Conservation (phyloP, 352 stramenopile species). For the Pythium myriotylum region DNA sequence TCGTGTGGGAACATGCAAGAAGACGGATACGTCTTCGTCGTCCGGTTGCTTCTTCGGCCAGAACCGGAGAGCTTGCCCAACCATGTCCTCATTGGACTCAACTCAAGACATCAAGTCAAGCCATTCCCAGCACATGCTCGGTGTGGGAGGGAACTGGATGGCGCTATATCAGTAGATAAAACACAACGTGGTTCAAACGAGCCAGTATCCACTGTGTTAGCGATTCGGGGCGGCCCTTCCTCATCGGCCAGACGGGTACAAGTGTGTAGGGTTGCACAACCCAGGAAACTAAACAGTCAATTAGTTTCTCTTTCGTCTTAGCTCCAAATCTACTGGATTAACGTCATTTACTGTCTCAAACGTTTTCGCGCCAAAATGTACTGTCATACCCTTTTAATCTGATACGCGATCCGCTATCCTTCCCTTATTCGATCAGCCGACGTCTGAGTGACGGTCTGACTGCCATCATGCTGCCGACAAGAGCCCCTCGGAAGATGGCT, state of each 20-base stretch:
- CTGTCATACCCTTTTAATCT: not conserved
- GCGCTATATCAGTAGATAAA: constrained; percentile 7
- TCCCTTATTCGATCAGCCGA: not conserved
- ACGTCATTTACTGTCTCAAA: not conserved
- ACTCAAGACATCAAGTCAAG: not conserved
- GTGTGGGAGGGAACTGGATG: no score
- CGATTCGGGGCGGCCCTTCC: not conserved
- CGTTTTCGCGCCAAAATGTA: not conserved
- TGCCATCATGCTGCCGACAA: not conserved
- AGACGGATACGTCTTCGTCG: not conserved
- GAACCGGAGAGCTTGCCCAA: not conserved
- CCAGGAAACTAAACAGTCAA: not conserved
- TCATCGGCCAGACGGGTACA: not conserved
- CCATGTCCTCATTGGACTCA: not conserved
- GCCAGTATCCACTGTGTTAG: not conserved
- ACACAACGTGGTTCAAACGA: not conserved
- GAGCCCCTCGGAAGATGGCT: not conserved
- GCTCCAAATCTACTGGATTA: not conserved
- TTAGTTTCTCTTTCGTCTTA: not conserved
- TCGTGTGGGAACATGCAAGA: not conserved
- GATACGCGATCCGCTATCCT: not conserved
- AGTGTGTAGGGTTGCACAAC: constrained; percentile 1
- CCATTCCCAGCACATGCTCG: not conserved
- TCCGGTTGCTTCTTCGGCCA: not conserved
- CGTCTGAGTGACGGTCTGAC: not conserved